phyloP scores from a whole-genome alignment of 148 eudicot genomes.

The Dysphania ambrosioides region DNA sequence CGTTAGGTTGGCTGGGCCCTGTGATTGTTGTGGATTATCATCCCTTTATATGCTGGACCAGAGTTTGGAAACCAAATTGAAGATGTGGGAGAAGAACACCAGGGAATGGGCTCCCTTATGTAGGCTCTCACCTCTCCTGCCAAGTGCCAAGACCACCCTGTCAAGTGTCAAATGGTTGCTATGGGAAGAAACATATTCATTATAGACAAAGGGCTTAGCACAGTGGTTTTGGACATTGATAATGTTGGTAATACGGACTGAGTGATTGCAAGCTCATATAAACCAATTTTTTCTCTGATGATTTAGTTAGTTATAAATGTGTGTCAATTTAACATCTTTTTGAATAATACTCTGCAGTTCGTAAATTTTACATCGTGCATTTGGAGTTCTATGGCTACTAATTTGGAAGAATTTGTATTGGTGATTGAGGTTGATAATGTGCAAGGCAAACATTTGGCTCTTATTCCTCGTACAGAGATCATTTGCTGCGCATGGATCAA shows the following conservation, averaged over 20 bases:
- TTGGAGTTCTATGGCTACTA: no score
- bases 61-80: slow-evolving; percentile 61
- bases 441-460: no score
- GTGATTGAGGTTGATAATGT: no score
- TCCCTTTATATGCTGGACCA: slow-evolving; percentile 70
- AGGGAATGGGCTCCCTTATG: slow-evolving; percentile 58
- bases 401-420: no score
- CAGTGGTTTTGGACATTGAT: slow-evolving; percentile 57
- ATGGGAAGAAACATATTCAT: slow-evolving; percentile 54
- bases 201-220: slow-evolving; percentile 69
- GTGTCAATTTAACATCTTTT: slow-evolving; percentile 41
- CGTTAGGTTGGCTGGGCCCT: slow-evolving; percentile 71
- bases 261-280: slow-evolving; percentile 50
- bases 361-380: neutral
- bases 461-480: neutral
- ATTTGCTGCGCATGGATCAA: neutral
- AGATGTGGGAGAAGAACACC: slow-evolving; percentile 61
- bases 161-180: slow-evolving; percentile 67
- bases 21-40: slow-evolving; percentile 54
- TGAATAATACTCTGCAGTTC: no score
- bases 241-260: slow-evolving; percentile 38
- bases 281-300: slow-evolving; percentile 32
- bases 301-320: slow-evolving; percentile 64
- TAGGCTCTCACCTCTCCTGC: slow-evolving; percentile 51
- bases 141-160: slow-evolving; percentile 82